These are phyloP conservation scores for Aureobasidium pullulans DNA, from an alignment of 2,329 filamentous ascomycete species.

Conservation along the genomic window DNA sequence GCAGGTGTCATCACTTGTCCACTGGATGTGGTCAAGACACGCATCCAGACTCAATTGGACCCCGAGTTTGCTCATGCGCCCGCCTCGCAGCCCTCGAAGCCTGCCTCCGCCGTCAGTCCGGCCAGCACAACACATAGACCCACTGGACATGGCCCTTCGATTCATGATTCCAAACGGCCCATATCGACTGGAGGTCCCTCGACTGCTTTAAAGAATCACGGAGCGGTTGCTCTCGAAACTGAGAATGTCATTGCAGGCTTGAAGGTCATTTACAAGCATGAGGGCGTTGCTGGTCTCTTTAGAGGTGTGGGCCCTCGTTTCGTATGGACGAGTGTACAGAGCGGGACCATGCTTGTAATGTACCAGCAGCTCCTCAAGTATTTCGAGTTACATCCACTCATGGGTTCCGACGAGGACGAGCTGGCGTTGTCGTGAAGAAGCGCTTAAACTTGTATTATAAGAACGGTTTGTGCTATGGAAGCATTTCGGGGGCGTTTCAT, in stretches of 20 bases:
- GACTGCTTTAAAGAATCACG: constrained; percentile 71
- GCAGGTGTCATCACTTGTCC: constrained; percentile 93
- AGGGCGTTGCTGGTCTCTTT: constrained; percentile 87
- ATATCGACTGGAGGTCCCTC: constrained; percentile 90
- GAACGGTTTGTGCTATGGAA: background rate
- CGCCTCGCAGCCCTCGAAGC: constrained; percentile 8
- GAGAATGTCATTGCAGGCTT: constrained; percentile 82
- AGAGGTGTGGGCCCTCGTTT: constrained; percentile 85
- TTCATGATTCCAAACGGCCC: constrained; percentile 43
- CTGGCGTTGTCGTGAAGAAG: constrained; percentile 16
- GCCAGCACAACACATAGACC: constrained; percentile 15
- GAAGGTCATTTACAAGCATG: constrained; percentile 78
- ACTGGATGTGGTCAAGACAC: constrained; percentile 93
- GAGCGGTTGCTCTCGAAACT: constrained; percentile 74
- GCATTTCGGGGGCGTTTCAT: constrained; percentile 11
- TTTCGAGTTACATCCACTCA: constrained; percentile 53
- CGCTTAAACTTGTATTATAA: background rate
- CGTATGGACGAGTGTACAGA: constrained; percentile 97
- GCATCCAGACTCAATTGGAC: constrained; percentile 86
- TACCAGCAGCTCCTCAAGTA: constrained; percentile 81
- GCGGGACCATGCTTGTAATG: constrained; percentile 89
- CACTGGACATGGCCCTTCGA: background rate
- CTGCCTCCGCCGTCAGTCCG: constrained; percentile 6
- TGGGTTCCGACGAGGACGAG: constrained; percentile 19
- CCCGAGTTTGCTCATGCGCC: constrained; percentile 32